phyloP scores from a whole-genome alignment of 2,329 filamentous ascomycete genomes.

The Cladosporium cucumerinum region DNA sequence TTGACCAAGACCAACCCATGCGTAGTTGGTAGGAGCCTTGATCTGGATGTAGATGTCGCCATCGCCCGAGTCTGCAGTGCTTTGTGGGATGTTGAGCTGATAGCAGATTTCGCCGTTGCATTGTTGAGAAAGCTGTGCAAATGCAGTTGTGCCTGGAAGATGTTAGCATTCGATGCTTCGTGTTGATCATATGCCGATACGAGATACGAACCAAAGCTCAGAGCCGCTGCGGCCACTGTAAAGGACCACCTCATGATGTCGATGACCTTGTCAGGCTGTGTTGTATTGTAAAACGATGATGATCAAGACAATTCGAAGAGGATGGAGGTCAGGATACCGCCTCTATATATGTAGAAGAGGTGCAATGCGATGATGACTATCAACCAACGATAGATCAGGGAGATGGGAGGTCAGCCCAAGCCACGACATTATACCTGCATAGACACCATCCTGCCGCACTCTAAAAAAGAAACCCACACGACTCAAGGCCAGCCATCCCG shows the following conservation, averaged over 20 bases:
- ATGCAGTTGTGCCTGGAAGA: constrained; percentile 20
- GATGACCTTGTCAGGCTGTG: background rate
- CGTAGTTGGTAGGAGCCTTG: constrained; percentile 49
- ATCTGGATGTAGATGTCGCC: constrained; percentile 60
- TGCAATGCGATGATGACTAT: background rate
- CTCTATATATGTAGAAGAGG: background rate
- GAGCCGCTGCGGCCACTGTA: constrained; percentile 10
- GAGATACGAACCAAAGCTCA: constrained; percentile 16
- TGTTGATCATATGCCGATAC: background rate
- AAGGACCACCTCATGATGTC: constrained; percentile 16
- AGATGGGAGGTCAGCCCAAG: constrained; percentile 8
- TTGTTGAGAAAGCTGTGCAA: constrained; percentile 21
- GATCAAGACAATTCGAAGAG: background rate
- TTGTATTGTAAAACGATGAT: background rate
- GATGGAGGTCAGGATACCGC: background rate
- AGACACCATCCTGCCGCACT: background rate
- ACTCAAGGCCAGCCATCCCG: constrained; percentile 10
- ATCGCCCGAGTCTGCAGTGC: constrained; percentile 48
- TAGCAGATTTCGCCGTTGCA: constrained; percentile 42
- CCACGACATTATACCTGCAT: constrained; percentile 6
- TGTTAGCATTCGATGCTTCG: background rate
- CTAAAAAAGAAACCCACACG: constrained; percentile 1
- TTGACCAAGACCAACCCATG: constrained; percentile 57
- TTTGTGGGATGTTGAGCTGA: constrained; percentile 53
- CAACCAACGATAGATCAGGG: background rate